Evolutionary conservation across 75 land plant species (phyloP).

Genomic region (Ceratopteris richardii): DNA sequence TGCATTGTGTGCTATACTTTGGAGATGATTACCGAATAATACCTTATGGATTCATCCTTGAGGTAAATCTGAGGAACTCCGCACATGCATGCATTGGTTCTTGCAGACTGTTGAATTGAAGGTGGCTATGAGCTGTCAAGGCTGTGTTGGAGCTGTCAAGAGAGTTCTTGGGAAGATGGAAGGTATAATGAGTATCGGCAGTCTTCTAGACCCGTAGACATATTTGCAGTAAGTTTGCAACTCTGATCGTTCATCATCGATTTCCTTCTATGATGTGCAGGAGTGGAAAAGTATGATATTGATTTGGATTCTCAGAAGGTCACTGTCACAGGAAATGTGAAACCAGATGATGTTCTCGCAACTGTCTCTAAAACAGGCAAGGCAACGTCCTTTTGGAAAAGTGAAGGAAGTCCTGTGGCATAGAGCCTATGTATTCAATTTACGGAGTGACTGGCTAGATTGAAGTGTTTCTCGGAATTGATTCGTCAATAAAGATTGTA

Average conservation of each 20-base stretch:
- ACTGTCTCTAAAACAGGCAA: slow-evolving; percentile 91
- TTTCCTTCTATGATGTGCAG: slow-evolving; percentile 19
- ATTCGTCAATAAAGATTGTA: too few species aligned
- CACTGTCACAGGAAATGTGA: slow-evolving; percentile 68
- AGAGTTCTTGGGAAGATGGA: slow-evolving; percentile 76
- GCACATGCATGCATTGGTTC: not conserved
- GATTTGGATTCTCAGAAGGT: slow-evolving; percentile 71
- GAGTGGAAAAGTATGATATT: slow-evolving; percentile 68
- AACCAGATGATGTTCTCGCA: slow-evolving; percentile 62
- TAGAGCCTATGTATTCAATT: too few species aligned
- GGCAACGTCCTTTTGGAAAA: slow-evolving; percentile 71
- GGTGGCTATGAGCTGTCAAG: slow-evolving; percentile 86
- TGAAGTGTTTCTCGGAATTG: too few species aligned
- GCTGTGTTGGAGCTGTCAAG: slow-evolving; percentile 81
- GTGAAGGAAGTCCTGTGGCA: slow-evolving; percentile 10
- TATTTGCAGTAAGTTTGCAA: too few species aligned
- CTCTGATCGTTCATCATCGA: too few species aligned
- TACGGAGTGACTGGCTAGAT: too few species aligned
- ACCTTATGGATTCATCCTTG: not conserved
- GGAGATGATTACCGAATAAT: not conserved
- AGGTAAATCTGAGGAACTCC: not conserved
- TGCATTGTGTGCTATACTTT: not conserved
- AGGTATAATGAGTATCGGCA: slow-evolving; percentile 57
- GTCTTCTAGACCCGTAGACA: too few species aligned
- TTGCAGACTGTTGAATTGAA: slow-evolving; percentile 85